Conservation (phyloP, 495 filamentous ascomycete genomes). For the Lasiosphaeria miniovina region DNA sequence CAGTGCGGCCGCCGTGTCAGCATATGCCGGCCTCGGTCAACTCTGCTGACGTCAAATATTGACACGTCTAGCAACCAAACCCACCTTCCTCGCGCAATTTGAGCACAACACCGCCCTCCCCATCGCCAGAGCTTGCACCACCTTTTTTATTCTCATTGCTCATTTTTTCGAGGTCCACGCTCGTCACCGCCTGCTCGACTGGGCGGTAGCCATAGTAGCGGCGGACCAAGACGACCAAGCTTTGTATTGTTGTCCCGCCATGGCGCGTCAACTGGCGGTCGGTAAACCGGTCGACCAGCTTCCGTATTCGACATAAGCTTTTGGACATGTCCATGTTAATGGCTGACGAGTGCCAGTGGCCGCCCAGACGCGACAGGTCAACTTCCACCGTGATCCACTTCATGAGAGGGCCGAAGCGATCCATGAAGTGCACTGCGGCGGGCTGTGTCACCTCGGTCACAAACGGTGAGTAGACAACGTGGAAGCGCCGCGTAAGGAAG, state of each 20-base stretch:
- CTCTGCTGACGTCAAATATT: no score
- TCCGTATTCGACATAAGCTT: conserved; percentile 6
- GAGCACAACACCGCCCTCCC: no score
- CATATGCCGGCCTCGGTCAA: background rate
- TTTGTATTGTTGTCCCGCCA: conserved; percentile 13
- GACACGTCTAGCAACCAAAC: no score
- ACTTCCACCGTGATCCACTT: conserved; percentile 30
- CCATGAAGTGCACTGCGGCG: conserved; percentile 20
- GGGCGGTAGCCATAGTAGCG: conserved; percentile 26
- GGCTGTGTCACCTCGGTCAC: conserved; percentile 12
- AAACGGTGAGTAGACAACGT: conserved; percentile 28
- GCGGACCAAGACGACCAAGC: conserved; percentile 25
- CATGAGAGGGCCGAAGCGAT: conserved; percentile 25
- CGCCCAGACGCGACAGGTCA: conserved; percentile 27
- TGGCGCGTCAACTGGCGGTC: conserved; percentile 14
- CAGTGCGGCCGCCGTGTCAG: background rate
- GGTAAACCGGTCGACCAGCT: conserved; percentile 19
- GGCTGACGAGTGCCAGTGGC: conserved; percentile 15
- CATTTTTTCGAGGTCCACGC: background rate
- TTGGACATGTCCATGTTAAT: conserved; percentile 7
- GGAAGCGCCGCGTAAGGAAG: conserved; percentile 28
- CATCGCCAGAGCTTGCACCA: no score
- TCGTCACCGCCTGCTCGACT: background rate
- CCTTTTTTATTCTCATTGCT: background rate
- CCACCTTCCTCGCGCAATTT: no score